Base-by-base conservation (phyloP, 2,329 filamentous ascomycete genomes). In the Cladophialophora bantiana region DNA sequence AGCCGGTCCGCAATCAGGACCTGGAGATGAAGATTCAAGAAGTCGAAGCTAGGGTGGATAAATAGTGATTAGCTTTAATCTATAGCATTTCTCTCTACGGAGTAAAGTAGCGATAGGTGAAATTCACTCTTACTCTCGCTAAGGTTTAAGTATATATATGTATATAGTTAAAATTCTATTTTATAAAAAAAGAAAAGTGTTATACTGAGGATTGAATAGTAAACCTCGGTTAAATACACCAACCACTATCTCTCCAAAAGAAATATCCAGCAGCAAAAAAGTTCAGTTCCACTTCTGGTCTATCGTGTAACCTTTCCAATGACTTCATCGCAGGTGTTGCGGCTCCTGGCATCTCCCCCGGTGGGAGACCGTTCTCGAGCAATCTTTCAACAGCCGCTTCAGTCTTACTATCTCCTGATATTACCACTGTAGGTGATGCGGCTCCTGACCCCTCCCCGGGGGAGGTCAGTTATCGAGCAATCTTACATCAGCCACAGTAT, bases 41-140 rank as follows among this genome's bases (percentile, higher is more conserved):
- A 26, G 62, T 65, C 13, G 62, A 64, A 38, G 65, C 93, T 93
- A 76, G 96, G 90, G 81, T 96, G 96, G 77, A 96, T 81, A 69
- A 93, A 93, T 35, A 91, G 83, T 7, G 79, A 82, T 88, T 96
- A 96, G 70, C 4, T 31, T 31, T 2, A 26, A 26, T 3, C 26
- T 26, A 26, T 18, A 31, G 12, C 4, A 90, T 91, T 82, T 86
- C 89, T 78, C 81, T 86, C 15, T 15, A 31, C 4, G 13, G 2
- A 1, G n/a, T 1, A 7, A 12, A 12, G 18, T 13, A 50, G 45
- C 2, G 5, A 48, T 20, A 5, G 13, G 36, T 40, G 36, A 13
- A 40, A 4, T 10, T 40, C 36, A 40, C 10, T 1, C 3, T 4
- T 13, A n/a, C 13, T 6, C 40, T 18, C 13, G 40, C 40, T 5